phyloP scores from a whole-genome alignment of 371 early-diverging fungal species.

The Saksenaea oblongispora region DNA sequence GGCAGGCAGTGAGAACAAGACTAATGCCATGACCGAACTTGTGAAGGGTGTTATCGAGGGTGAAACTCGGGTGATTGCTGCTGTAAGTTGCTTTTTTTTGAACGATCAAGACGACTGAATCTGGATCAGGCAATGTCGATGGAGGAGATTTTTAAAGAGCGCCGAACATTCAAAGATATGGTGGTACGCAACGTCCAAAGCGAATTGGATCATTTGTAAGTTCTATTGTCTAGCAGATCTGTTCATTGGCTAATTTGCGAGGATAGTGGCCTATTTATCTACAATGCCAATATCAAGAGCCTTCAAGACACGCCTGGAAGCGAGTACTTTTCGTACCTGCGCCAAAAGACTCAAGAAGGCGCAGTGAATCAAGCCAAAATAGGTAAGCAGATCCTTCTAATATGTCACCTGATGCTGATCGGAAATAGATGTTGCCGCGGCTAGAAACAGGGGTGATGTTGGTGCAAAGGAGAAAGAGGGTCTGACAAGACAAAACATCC shows the following conservation, averaged over 20 bases:
- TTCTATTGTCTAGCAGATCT: background rate
- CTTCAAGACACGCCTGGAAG: conserved; percentile 45
- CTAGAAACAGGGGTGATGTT: conserved; percentile 43
- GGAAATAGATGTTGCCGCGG: conserved; percentile 48
- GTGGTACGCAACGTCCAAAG: conserved; percentile 46
- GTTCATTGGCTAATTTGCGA: background rate
- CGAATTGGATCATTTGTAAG: conserved; percentile 52
- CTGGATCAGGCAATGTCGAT: conserved; percentile 33
- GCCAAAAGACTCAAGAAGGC: conserved; percentile 46
- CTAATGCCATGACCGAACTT: conserved; percentile 28
- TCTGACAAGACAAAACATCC: conserved; percentile 30
- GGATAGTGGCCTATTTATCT: conserved; percentile 41
- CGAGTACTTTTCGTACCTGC: conserved; percentile 54
- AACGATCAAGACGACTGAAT: background rate
- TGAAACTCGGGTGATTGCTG: conserved; percentile 58
- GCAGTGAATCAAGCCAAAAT: conserved; percentile 61
- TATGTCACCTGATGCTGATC: conserved; percentile 23
- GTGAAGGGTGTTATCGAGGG: conserved; percentile 60
- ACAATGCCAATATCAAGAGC: conserved; percentile 57
- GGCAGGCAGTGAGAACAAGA: conserved; percentile 18
- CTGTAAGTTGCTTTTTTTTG: conserved; percentile 6
- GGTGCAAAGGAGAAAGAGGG: conserved; percentile 50
- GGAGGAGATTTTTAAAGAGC: conserved; percentile 54
- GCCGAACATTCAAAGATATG: conserved; percentile 36
- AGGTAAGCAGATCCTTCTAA: conserved; percentile 32